These are phyloP conservation scores for Cyberlindnera maritima DNA, from an alignment of 805 yeast species.

Conservation along the genomic window DNA sequence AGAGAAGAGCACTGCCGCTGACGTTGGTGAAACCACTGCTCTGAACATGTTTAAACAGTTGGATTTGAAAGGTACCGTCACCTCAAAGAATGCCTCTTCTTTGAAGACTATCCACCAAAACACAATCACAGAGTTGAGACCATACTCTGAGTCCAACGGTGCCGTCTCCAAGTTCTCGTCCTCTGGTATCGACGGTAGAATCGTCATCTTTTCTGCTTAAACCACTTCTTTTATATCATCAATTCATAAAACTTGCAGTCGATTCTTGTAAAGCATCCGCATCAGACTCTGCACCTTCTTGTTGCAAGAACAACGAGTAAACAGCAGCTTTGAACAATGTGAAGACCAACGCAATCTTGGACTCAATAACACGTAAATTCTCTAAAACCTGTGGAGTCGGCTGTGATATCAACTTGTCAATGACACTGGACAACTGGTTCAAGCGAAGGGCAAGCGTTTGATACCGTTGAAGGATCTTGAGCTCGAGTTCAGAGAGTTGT, in stretches of 20 bases:
- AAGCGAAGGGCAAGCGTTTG: constrained; percentile 36
- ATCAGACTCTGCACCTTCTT: constrained; percentile 30
- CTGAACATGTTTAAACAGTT: constrained; percentile 92
- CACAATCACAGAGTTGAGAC: constrained; percentile 68
- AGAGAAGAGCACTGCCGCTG: constrained; percentile 49
- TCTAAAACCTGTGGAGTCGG: constrained; percentile 38
- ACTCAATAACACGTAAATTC: constrained; percentile 57
- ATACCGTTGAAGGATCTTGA: constrained; percentile 36
- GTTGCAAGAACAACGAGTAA: constrained; percentile 57
- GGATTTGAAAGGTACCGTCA: constrained; percentile 87
- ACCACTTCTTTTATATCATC: too few relatives aligned
- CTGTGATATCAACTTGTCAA: constrained; percentile 20
- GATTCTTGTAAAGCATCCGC: constrained; percentile 21
- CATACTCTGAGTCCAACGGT: constrained; percentile 38
- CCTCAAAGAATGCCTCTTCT: constrained; percentile 39
- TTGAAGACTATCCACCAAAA: constrained; percentile 87
- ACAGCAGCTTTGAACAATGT: constrained; percentile 71
- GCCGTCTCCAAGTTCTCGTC: constrained; percentile 58
- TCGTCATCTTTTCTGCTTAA: constrained; percentile 69
- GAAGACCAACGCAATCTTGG: constrained; percentile 60
- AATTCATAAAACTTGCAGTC: constrained; percentile 18
- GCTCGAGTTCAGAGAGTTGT: constrained; percentile 34
- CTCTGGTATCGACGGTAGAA: constrained; percentile 88
- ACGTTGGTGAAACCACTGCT: constrained; percentile 65
- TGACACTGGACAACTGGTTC: constrained; percentile 24